Evolutionary conservation across 495 filamentous ascomycete species (phyloP).

Genomic region (Podospora fimiseda): DNA sequence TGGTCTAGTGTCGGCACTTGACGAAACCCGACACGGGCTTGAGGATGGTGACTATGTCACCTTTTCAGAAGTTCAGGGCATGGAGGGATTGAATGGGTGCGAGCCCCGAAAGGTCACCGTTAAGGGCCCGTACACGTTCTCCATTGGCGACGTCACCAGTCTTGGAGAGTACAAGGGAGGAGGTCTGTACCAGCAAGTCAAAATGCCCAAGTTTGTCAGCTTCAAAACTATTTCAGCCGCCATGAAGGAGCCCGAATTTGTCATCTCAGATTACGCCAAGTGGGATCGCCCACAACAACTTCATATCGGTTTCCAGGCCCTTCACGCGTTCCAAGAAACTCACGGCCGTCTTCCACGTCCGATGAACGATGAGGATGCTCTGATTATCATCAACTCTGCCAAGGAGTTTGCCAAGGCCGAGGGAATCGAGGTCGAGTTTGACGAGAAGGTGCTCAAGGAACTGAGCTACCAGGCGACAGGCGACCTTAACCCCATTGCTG

Average conservation of each 20-base stretch:
- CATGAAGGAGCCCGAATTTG: constrained; percentile 76
- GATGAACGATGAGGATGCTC: constrained; percentile 77
- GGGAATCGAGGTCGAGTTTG: constrained; percentile 68
- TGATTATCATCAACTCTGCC: constrained; percentile 66
- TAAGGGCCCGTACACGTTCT: constrained; percentile 95
- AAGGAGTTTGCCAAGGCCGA: constrained; percentile 64
- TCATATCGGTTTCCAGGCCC: constrained; percentile 86
- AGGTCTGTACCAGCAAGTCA: constrained; percentile 88
- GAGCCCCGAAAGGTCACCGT: constrained; percentile 85
- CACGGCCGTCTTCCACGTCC: constrained; percentile 72
- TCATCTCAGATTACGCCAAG: constrained; percentile 95
- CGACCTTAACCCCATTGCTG: constrained; percentile 84
- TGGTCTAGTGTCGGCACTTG: constrained; percentile 86
- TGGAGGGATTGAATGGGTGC: constrained; percentile 79
- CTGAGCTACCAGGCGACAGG: constrained; percentile 93
- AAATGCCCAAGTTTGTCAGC: constrained; percentile 91
- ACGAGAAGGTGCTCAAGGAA: constrained; percentile 88
- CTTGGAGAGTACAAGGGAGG: constrained; percentile 80
- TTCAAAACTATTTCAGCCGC: constrained; percentile 74
- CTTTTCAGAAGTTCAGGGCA: constrained; percentile 87
- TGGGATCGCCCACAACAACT: constrained; percentile 90
- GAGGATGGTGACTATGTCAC: constrained; percentile 96
- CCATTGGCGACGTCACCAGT: constrained; percentile 85
- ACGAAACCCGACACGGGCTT: constrained; percentile 91
- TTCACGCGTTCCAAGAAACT: constrained; percentile 71